Base-by-base conservation (phyloP, 306 rosid species). In the Gillenia trifoliata region DNA sequence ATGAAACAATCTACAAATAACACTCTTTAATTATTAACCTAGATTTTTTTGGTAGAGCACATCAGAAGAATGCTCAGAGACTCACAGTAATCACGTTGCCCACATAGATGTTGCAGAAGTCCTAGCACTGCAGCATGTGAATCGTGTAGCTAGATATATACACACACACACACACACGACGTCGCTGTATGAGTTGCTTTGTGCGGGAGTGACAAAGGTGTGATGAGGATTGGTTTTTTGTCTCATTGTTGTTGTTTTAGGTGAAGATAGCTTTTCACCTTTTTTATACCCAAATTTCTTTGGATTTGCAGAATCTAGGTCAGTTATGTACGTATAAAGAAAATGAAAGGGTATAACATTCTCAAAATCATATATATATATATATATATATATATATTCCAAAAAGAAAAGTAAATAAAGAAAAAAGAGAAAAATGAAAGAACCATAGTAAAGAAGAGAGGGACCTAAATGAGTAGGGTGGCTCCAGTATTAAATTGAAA, bases 201-300 rank as follows among this genome's bases (percentile, higher is more conserved):
- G 73, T 64, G 80, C 74, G 49, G 49, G 63, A 55, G 29, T 57
- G 71, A 50, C 77, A 41, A 22, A 50, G 69, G 75, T 7, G 61
- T 71, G 67, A 73, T 34, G 76, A 62, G 31, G 60, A 31, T 68
- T 6, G 64, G 66, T 59, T 71, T 36, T 74, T 82, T 63, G 85
- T 77, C 85, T 63, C 57, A 17, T 19, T 19, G 6, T 68, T 8
- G 16, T 4, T 22, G 50, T 6, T 81, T 72, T 82, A 12, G 70
- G 76, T 73, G 41, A 41, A 34, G 64, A 43, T 5, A 29, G 23
- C 78, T 68, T 77, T 68, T 77, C 30, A 73, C 38, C 76, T 81
- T 81, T 66, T 56, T 47, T 60, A 12, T 67, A 5, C n/a, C 16
- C 72, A 65, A 56, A 31, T 67, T 25, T 22, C 15, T 31, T 66